Base-by-base conservation (phyloP, 2,329 filamentous ascomycete species). In the Ustilaginoidea virens region DNA sequence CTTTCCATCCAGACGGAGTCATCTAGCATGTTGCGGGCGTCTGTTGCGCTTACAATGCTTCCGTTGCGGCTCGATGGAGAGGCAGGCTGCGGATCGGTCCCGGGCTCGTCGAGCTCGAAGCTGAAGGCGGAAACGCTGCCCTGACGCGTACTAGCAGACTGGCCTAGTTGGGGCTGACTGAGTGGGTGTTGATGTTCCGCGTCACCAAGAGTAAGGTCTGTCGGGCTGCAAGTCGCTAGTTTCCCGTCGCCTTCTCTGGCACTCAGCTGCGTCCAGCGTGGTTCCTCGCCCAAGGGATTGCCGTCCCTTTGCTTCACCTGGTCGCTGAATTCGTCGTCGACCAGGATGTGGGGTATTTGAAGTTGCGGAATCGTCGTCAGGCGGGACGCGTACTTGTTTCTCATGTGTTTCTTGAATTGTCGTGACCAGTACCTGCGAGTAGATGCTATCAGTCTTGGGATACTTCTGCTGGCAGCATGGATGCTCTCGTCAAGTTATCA, bases 1-100 rank as follows among this genome's bases (percentile, higher is more conserved):
- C 81, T 92, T 55, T 92, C 82, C 29, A 87, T 81, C 87, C 87
- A 96, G 11, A 80, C 77, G 12, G 82, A 90, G 45, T 87, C 80
- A 44, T 90, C 82, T 31, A 96, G 66, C 47, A 90, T 80, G 40
- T 85, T 74, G 50, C 86, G 71, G 40, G 92, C 80, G 43, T 85
- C 78, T 27, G 75, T 69, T 28, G 77, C 74, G 44, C 73, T 82
- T 33, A 86, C 75, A 5, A 66, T 63, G 50, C 78, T 85, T 31
- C 68, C 71, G 15, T 74, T 68, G 24, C 76, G 59, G 41, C 69
- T 69, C 46, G 63, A 69, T 10, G 49, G 44, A 19, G 46, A 47
- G 13, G 39, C 37, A 1, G 39, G 34, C 27, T 39, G 36, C 23
- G 38, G 40, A 12, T 45, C 47, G 22, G 41, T 32, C 12, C 52